Conservation (phyloP, 192 early-diverging fungal genomes). For the Coemansia sp. region DNA sequence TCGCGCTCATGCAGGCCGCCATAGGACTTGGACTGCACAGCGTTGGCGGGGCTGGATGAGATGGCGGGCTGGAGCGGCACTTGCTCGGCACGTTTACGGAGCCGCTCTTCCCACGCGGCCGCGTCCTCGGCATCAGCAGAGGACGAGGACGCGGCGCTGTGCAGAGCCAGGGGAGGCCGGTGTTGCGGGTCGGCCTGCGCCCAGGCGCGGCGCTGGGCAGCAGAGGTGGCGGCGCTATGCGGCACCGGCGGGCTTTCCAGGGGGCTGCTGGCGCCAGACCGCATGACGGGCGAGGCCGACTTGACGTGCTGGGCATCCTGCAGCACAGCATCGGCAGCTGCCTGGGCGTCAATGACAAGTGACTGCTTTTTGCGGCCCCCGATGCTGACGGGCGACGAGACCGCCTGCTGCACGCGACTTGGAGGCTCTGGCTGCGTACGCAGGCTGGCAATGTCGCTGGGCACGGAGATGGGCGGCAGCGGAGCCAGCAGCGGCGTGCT, state of each 20-base stretch:
- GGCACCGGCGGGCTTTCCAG: conserved; percentile 2
- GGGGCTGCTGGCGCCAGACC: too few species aligned
- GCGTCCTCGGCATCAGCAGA: conserved; percentile 7
- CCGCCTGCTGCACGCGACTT: conserved; percentile 11
- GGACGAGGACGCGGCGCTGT: background rate
- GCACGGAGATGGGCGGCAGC: conserved; percentile 39
- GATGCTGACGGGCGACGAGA: conserved; percentile 45
- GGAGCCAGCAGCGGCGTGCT: conserved; percentile 40
- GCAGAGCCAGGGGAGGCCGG: conserved; percentile 31
- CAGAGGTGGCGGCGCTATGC: conserved; percentile 7
- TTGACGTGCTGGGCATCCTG: conserved; percentile 29
- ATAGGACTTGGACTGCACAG: conserved; percentile 33
- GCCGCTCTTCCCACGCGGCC: conserved; percentile 27
- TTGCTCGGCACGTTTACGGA: conserved; percentile 24
- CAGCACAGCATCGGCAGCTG: conserved; percentile 39
- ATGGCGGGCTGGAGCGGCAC: conserved; percentile 13
- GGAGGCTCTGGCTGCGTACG: conserved; percentile 20
- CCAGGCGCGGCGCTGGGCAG: conserved; percentile 34
- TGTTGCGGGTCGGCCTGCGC: conserved; percentile 19
- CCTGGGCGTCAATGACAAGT: conserved; percentile 36
- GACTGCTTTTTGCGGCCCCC: conserved; percentile 50
- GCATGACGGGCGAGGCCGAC: conserved; percentile 15
- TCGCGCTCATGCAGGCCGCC: conserved; percentile 24
- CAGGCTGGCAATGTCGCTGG: conserved; percentile 47
- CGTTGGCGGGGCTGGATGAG: conserved; percentile 21